Evolutionary conservation across 768 basidiomycete genomes (phyloP), one percentile per base, ranked within the genome.

Genomic region (Mycena amicta): DNA sequence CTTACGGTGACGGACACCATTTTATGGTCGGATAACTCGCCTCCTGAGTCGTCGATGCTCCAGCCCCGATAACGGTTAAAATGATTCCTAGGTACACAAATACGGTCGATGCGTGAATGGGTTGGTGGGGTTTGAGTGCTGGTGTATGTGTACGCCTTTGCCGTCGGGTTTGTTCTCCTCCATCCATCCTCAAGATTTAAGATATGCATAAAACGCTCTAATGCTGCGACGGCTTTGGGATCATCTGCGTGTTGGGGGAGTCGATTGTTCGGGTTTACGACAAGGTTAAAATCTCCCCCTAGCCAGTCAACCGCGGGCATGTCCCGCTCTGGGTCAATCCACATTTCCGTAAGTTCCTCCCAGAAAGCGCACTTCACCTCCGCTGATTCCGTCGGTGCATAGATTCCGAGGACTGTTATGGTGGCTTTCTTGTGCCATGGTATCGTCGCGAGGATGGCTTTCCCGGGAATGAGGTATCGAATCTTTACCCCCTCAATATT

Each of bases 271-370:
- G 37, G 3, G 1, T 40, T 67, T 31, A 69, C 62, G 0, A 64
- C 57, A 0, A 70, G 2, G 58, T 73, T 73, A 27, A 70, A 67
- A 41, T 73, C 68, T 0, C 70, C 67, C 0, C 65, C 28, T 2
- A 68, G 23, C 1, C 67, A 1, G 30, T 68, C 60, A 2, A 51
- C 61, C 3, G 23, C 47, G 20, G 46, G 30, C 18, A 39, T 31
- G 40, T 60, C 37, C n/a, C 1, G 26, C 5, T 43, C 41, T 20
- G 13, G 6, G 41, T 27, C 46, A 1, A 37, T 45, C 33, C 47
- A 30, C 1, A 70, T 18, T 0, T 29, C 30, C 4, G 46, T 18
- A 23, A 60, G 15, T 6, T 39, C 6, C 25, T 23, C n/a, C 69
- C 69, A 70, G 57, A 65, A 68, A 0, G 25, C 3, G 5, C 61